Percentiles rank a stretch among this genome's conserved stretches.
phyloP scores from a whole-genome alignment of 768 basidiomycete species.

The Tremella fuciformis region DNA sequence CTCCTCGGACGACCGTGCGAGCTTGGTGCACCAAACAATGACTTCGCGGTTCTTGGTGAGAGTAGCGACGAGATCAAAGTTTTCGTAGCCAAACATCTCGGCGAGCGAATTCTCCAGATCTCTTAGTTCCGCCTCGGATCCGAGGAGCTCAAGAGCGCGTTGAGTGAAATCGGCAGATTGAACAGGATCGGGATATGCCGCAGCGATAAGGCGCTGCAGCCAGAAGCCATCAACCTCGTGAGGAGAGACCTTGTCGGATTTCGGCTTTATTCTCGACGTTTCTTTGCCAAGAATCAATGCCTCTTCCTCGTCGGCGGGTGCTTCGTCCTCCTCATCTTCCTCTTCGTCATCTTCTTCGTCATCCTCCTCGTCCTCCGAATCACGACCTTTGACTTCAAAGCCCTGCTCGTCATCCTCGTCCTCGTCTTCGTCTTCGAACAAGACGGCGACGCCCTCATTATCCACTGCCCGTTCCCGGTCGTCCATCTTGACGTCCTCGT shows the following conservation, averaged over 20 bases:
- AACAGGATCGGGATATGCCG: conserved; percentile 88
- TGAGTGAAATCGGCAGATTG: conserved; percentile 89
- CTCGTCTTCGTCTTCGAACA: conserved; percentile 95
- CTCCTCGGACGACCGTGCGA: conserved; percentile 82
- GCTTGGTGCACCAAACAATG: conserved; percentile 95
- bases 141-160: conserved; percentile 75
- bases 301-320: conserved; percentile 59
- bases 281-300: conserved; percentile 77
- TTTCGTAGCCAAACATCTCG: conserved; percentile 86
- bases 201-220: conserved; percentile 91
- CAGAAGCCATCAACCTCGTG: conserved; percentile 95
- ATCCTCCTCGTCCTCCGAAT: conserved; percentile 68
- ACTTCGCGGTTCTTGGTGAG: conserved; percentile 95
- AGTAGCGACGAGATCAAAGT: conserved; percentile 79
- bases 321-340: conserved; percentile 55
- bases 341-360: conserved; percentile 57
- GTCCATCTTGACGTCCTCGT: conserved; percentile 61
- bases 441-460: conserved; percentile 95
- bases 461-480: conserved; percentile 85
- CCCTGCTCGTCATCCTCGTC: conserved; percentile 81
- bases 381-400: conserved; percentile 74
- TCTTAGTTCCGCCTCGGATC: conserved; percentile 79
- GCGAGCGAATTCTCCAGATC: conserved; percentile 95
- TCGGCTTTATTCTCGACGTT: conserved; percentile 55
- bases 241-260: conserved; percentile 75